Base-by-base conservation (phyloP, 441 rosid genomes). In the Eruca vesicaria region DNA sequence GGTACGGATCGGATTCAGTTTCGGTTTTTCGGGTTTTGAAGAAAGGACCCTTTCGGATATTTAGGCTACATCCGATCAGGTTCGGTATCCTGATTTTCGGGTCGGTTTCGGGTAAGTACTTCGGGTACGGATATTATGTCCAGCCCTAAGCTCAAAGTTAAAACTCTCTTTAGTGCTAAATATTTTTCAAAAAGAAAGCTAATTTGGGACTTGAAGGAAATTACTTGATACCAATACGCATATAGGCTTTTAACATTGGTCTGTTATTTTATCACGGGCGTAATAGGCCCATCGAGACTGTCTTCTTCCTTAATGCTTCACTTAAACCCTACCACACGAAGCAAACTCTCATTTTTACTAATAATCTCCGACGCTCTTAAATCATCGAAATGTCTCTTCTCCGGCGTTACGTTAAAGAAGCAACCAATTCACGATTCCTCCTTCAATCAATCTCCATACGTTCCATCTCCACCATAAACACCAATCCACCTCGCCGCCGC, bases 401-500 rank as follows among this genome's bases (percentile, higher is more conserved):
- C 77, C 80, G 82, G 63, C 79, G 71, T 72, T 81, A 66, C 72
- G 72, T n/a, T 8, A 5, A 68, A 63, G 50, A 59, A 50, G 31
- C 72, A 23, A 79, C 6, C 9, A 64, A 68, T 67, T 38, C 70
- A 56, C 74, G 63, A 69, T 50, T 59, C 32, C 8, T 75, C 66
- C 12, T 66, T 61, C 80, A 69, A 14, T 55, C 76, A 12, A 12
- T 75, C 64, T 11, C 72, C 6, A 0, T 28, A 16, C 78, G 82
- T 57, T 68, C 73, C 1, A 68, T 63, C 74, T 23, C 83, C 72
- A 20, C 77, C 18, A 62, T 20, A 11, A 75, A 7, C 12, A 9
- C 58, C 19, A 72, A 66, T 60, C 73, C 67, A 43, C 82, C 82
- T 0, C 77, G 71, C 28, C 73, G 71, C n/a, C 95, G 88, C 3